Evolutionary conservation across 169 alveolate genomes (phyloP).

Genomic region (Eimeria sp.): DNA sequence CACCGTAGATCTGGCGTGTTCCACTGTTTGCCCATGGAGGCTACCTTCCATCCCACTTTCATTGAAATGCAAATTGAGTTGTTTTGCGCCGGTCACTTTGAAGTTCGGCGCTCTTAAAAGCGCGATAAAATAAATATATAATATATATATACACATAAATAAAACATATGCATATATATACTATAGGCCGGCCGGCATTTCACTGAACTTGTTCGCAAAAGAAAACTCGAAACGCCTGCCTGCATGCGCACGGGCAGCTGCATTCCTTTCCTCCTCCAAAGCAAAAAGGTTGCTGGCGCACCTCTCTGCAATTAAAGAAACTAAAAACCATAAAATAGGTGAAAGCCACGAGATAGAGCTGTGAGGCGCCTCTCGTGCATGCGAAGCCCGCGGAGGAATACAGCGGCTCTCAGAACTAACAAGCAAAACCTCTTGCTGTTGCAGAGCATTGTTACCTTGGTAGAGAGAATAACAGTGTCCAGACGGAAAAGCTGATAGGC

Average conservation of each 20-base stretch:
- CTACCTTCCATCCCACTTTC: neutral
- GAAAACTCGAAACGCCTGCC: constrained; percentile 6
- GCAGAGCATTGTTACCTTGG: neutral
- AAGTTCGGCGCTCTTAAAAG: neutral
- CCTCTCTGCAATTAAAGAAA: neutral
- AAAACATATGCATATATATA: neutral
- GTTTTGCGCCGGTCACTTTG: neutral
- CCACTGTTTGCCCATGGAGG: neutral
- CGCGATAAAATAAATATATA: neutral
- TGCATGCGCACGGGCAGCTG: neutral
- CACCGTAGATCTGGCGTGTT: neutral
- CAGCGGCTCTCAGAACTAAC: neutral
- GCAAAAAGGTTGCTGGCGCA: neutral
- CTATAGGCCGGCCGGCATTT: neutral
- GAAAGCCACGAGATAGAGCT: neutral
- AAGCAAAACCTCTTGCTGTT: neutral
- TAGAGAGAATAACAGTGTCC: neutral
- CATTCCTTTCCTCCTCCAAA: neutral
- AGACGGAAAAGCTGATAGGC: neutral
- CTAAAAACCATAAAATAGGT: neutral
- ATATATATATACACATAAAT: too few species aligned
- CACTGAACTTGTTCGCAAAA: neutral
- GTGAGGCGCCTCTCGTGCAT: neutral
- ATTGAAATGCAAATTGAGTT: neutral
- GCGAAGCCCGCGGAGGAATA: neutral